A percentile compares a stretch with the other conserved stretches of the same genome.
Conservation (phyloP, 192 early-diverging fungal genomes). For the Gaertneriomyces semiglobifer region DNA sequence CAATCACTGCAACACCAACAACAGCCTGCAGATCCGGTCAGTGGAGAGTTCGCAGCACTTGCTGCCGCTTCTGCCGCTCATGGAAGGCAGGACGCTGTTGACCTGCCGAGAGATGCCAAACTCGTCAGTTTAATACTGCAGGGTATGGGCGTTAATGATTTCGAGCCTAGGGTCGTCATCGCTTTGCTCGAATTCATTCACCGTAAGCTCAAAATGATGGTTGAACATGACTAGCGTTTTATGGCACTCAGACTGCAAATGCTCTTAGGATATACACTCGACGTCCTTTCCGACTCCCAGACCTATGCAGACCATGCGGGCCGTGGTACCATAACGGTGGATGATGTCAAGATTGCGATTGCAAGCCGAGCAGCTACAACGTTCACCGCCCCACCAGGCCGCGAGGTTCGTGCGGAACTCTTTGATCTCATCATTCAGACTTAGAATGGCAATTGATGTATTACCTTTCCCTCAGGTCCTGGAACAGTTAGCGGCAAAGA, state of each 20-base stretch:
- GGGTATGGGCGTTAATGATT: conserved; percentile 80
- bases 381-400: conserved; percentile 83
- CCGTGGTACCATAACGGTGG: conserved; percentile 68
- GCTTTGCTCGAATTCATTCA: conserved; percentile 92
- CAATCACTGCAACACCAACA: background rate
- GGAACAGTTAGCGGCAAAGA: conserved; percentile 41
- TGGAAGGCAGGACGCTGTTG: conserved; percentile 41
- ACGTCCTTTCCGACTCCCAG: conserved; percentile 88
- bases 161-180: conserved; percentile 85
- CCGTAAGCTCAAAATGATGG: conserved; percentile 44
- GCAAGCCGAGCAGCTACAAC: conserved; percentile 87
- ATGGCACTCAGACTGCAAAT: background rate
- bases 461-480: conserved; percentile 27
- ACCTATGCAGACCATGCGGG: conserved; percentile 90
- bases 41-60: conserved; percentile 20
- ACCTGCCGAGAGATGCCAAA: conserved; percentile 59
- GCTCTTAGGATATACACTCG: conserved; percentile 75
- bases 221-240: background rate
- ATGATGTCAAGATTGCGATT: conserved; percentile 89
- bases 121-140: conserved; percentile 83
- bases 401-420: conserved; percentile 59
- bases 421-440: background rate
- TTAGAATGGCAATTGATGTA: background rate
- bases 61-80: conserved; percentile 16
- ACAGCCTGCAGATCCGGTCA: conserved; percentile 8